Percentiles rank a stretch among this genome's conserved stretches.
Conservation (phyloP, 164 flowering plant species). For the grape (Vitis vinifera) region ASM3070453v1 NC_081810.1:1670501-1671000, state of each 20-base stretch:
- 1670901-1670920: neutral
- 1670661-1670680: conserved; percentile 75
- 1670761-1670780: conserved; percentile 78
- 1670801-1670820: conserved; percentile 40
- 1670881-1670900: neutral
- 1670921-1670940: neutral
- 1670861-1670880: neutral
- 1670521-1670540: conserved; percentile 68
- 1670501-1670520: conserved; percentile 77
- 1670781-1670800: conserved; percentile 61
- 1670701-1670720: conserved; percentile 88
- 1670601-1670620: conserved; percentile 77
- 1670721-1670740: conserved; percentile 52
- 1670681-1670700: conserved; percentile 92
- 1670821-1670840: conserved; percentile 26
- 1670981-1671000: neutral
- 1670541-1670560: conserved; percentile 58
- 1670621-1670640: conserved; percentile 93
- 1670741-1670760: conserved; percentile 75
- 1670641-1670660: conserved; percentile 92
- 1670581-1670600: conserved; percentile 96
- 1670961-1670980: neutral
- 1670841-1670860: conserved; percentile 9
- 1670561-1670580: conserved; percentile 92
- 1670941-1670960: neutral